Base-by-base conservation (phyloP, 495 filamentous ascomycete species). In the Aspergillus olivimuriae region DNA sequence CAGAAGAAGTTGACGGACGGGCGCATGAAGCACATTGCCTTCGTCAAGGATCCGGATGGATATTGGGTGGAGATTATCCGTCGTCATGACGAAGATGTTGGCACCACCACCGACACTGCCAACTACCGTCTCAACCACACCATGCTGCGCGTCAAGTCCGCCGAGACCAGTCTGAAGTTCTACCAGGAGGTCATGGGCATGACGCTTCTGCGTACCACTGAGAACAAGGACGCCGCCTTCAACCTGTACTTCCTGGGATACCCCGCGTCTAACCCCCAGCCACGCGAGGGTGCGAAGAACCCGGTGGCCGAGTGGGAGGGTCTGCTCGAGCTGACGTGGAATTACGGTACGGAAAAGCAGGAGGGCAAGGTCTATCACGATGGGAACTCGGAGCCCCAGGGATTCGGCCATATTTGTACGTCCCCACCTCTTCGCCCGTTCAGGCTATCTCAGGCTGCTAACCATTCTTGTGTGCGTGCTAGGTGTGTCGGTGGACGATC, bases 191-290 rank as follows among this genome's bases (percentile, higher is more conserved):
- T 84, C 4, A 68, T 96, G 62, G 92, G 92, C 36, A 95, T 96
- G 91, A 74, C 72, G 4, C 69, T 94, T 24, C 63, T 89, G 48
- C 78, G 84, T 41, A 89, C 83, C 8, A 60, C 56, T 14, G 87
- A 95, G 66, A 81, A 78, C 53, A 63, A 74, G 23, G 80, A 80
- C 16, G 79, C 76, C 12, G 76, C 75, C 8, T 97, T 95, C 67
- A 94, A 88, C 56, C 70, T 97, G 32, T 96, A 96, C 59, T 97
- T 96, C 73, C 69, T 97, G 33, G 91, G 84, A 12, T 98, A 98
- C 55, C 65, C 66, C 22, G 51, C 37, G 1, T 53, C 75, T 19
- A 62, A 68, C 56, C 68, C 75, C 23, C 46, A 66, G 30, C 68
- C 70, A 17, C 52, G 70, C 20, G 72, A 83, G 22, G 72, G 63